Base-by-base conservation (phyloP, 208 protist species). In the Leishmania arabica region DNA sequence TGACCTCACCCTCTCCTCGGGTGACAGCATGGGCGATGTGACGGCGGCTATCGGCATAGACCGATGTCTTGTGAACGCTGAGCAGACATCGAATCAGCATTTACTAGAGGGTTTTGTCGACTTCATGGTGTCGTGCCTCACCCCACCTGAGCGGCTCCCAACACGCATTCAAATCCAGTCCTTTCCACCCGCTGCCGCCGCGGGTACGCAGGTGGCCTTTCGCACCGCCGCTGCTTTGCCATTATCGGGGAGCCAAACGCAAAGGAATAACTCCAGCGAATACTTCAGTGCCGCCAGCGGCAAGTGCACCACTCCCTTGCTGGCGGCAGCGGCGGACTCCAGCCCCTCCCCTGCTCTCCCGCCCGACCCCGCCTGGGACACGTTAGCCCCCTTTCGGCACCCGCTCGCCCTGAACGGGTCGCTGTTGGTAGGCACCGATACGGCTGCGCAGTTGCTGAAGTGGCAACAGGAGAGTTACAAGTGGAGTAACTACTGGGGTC, bases 61-160 rank as follows among this genome's bases (percentile, higher is more conserved):
- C 76, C 81, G 86, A 45, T 42, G 91, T 24, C 81, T 95, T 72
- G 90, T 97, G 47, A 96, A 97, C 77, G 91, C 94, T 15, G 77
- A 82, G 47, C 91, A 96, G 47, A 96, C 94, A 15, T 95, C 91
- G 0, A 88, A 95, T 75, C 78, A 73, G 5, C 54, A 75, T 4
- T 83, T 95, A 54, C 87, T 95, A 77, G 92, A 95, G 79, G 17
- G 64, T n/a, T 96, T 95, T 68, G 54, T 65, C 47, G 82, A 90
- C n/a, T 76, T 86, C 53, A 79, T 95, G 72, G 60, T 85, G 21
- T 47, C 74, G 3, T 84, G 78, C 7, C 64, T 66, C 24, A 15
- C 66, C 15, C 69, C 79, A 11, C 75, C 64, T 42, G 15, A 31
- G 47, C 40, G 31, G 37, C 2, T 34, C 40, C 3, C 24, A 0